Evolutionary conservation across 2,329 filamentous ascomycete species (phyloP), one percentile per base, ranked within the genome.

Genomic region (Claviceps pazoutovae): DNA sequence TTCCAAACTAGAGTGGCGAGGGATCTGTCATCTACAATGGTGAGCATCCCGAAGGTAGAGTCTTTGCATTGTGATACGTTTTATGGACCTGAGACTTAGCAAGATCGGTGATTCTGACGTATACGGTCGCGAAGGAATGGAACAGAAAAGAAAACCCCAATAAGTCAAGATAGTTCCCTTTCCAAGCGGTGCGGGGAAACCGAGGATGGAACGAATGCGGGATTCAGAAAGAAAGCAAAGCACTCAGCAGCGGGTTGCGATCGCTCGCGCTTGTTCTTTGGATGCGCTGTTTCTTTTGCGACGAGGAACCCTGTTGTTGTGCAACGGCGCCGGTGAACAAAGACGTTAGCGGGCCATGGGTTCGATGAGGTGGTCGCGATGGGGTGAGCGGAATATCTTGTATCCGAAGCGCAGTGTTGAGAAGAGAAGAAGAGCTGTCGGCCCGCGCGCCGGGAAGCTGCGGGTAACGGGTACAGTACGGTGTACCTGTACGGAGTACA

Each of bases 61-160:
- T 58, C 52, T 56, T 41, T 58, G 60, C 59, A 60, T 65, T 56
- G 53, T 67, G 63, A 67, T 66, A 66, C 65, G 63, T 53, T 58
- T 45, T 65, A 66, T 66, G 66, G 64, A 68, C 66, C 66, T 68
- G 57, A 61, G 54, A 56, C 54, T 64, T 63, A 62, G 57, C 56
- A 62, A 38, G 49, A 59, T 57, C 61, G 55, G 57, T 48, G 47
- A 14, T 26, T 46, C 16, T 21, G 42, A 39, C 19, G 49, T 21
- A 38, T 13, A n/a, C 26, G 7, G 42, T 37, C 17, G 48, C 41
- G 13, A 39, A 48, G 21, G 8, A 37, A 37, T n/a, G 11, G 17
- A 47, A 7, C 23, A 23, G 11, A 21, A 38, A 9, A 21, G 2
- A 45, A 30, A 16, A 11, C 14, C 11, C 19, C 21, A 7, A 45